phyloP scores from a whole-genome alignment of 164 flowering plant species.

The Stephania japonica region DNA sequence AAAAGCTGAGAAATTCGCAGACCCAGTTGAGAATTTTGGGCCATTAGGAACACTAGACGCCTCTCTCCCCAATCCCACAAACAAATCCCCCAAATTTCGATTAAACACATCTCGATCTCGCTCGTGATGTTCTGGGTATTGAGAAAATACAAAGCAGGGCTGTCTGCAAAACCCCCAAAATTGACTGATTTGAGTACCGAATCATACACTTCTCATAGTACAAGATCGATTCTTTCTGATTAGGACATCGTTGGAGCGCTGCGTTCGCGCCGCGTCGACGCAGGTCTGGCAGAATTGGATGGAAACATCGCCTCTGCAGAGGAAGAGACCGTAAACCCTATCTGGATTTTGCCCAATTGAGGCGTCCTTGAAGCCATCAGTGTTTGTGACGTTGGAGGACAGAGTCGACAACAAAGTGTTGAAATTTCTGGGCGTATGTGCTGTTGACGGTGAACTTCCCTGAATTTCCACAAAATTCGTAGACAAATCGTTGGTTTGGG shows the following conservation, averaged over 20 bases:
- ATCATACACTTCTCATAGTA: conserved; percentile 30
- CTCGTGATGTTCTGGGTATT: not conserved
- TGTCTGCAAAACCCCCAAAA: not conserved
- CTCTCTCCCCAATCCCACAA: not conserved
- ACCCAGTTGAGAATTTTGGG: not conserved
- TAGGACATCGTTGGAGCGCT: conserved; percentile 13
- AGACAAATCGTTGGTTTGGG: too few species aligned
- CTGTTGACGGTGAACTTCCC: conserved; percentile 5
- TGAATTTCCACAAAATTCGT: not conserved
- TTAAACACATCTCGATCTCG: not conserved
- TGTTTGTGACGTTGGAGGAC: conserved; percentile 1
- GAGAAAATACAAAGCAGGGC: not conserved
- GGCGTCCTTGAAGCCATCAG: conserved; percentile 2
- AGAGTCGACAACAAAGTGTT: conserved; percentile 16
- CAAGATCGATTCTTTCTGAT: conserved; percentile 13
- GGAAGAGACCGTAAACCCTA: conserved; percentile 12
- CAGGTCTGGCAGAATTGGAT: conserved; percentile 16
- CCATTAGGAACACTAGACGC: not conserved
- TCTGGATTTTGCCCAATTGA: conserved; percentile 14
- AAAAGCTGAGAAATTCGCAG: not conserved
- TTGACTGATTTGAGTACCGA: conserved; percentile 9
- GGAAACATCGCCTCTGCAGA: conserved; percentile 26
- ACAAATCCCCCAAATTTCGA: not conserved
- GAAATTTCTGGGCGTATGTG: conserved; percentile 7
- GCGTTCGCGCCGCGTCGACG: conserved; percentile 5